A percentile compares a stretch with the other conserved stretches of the same genome.
phyloP scores from a whole-genome alignment of 352 stramenopile species.

The Aphanomyces astaci region DNA sequence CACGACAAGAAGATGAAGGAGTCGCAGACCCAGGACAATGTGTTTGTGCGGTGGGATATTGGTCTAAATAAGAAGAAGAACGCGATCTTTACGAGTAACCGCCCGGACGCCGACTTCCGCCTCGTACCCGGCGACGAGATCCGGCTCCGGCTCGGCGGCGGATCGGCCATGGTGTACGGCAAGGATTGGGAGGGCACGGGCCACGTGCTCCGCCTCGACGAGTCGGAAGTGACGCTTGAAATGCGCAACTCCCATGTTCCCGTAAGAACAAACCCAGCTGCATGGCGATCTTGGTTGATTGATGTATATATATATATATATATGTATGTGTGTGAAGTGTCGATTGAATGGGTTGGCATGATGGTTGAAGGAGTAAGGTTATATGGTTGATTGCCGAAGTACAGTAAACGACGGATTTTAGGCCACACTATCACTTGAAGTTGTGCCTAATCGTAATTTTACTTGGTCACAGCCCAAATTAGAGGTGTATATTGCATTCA shows the following conservation, averaged over 20 bases:
- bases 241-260: slow-evolving; percentile 77
- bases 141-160: slow-evolving; percentile 84
- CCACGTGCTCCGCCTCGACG: slow-evolving; percentile 85
- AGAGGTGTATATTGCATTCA: too few species aligned
- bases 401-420: too few species aligned
- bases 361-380: too few species aligned
- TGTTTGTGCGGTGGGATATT: slow-evolving; percentile 92
- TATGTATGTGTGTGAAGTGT: too few species aligned
- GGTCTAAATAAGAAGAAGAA: slow-evolving; percentile 96
- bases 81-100: slow-evolving; percentile 90
- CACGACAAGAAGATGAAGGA: slow-evolving; percentile 99
- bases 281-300: too few species aligned
- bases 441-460: too few species aligned
- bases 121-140: slow-evolving; percentile 97
- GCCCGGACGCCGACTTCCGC: slow-evolving; percentile 82
- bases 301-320: too few species aligned
- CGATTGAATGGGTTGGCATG: neutral
- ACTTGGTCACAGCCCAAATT: too few species aligned
- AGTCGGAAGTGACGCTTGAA: slow-evolving; percentile 78
- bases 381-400: too few species aligned
- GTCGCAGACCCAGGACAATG: slow-evolving; percentile 90
- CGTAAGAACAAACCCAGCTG: too few species aligned
- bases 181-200: slow-evolving; percentile 92
- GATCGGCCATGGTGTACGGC: slow-evolving; percentile 66
- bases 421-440: too few species aligned